Evolutionary conservation across 257 asterid species (phyloP).

Genomic region (Forsythia suspensa): DNA sequence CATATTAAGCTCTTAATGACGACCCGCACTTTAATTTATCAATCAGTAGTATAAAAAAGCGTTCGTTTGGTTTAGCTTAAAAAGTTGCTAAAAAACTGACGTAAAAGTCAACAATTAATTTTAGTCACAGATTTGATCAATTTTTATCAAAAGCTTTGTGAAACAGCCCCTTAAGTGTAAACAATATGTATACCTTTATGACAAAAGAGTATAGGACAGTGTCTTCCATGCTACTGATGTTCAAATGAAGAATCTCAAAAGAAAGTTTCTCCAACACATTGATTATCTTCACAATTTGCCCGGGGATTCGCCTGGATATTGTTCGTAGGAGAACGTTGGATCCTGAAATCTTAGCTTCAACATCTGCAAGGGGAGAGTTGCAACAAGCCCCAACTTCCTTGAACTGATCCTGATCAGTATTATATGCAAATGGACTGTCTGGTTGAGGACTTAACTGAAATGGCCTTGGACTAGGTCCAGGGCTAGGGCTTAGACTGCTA

Average conservation of each 20-base stretch:
- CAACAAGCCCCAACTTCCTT: slow-evolving; percentile 85
- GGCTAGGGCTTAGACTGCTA: slow-evolving; percentile 56
- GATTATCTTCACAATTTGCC: slow-evolving; percentile 71
- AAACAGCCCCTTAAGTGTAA: not conserved
- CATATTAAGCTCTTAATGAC: not conserved
- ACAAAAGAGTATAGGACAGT: slow-evolving; percentile 91
- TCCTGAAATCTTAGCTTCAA: slow-evolving; percentile 81
- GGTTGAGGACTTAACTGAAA: slow-evolving; percentile 46
- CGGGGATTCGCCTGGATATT: slow-evolving; percentile 63
- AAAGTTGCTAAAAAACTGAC: too few species aligned
- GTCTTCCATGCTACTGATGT: slow-evolving; percentile 92
- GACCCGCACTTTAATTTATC: too few species aligned
- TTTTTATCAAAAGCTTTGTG: too few species aligned
- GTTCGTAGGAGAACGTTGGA: slow-evolving; percentile 72
- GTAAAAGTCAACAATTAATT: too few species aligned
- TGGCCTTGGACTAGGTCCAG: slow-evolving; percentile 58
- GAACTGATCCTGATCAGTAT: slow-evolving; percentile 17
- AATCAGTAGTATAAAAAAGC: too few species aligned
- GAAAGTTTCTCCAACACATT: slow-evolving; percentile 62
- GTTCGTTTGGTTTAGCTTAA: too few species aligned
- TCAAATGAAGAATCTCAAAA: slow-evolving; percentile 81
- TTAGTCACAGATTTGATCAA: too few species aligned
- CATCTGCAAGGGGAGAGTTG: slow-evolving; percentile 83
- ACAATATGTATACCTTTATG: slow-evolving; percentile 58
- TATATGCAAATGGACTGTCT: slow-evolving; percentile 37